Conservation (phyloP, 2,329 filamentous ascomycete species). For the Orbilia quercus region DNA sequence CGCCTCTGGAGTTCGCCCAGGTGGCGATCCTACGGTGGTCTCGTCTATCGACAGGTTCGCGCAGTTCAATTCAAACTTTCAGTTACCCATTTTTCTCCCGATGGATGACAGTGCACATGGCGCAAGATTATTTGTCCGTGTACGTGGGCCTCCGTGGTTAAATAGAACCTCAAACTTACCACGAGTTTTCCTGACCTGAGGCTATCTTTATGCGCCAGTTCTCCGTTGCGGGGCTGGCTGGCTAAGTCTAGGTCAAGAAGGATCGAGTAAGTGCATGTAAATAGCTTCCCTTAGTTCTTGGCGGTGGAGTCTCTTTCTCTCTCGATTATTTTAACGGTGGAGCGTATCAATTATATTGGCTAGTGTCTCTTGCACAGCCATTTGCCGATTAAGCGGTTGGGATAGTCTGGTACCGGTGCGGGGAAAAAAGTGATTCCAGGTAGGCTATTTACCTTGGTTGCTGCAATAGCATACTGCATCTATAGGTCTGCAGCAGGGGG, state of each 20-base stretch:
- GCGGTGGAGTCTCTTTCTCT: no score
- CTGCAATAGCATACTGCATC: background rate
- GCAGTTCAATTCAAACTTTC: no score
- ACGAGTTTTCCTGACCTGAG: no score
- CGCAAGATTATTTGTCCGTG: slow-evolving; percentile 53
- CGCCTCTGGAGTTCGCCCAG: background rate
- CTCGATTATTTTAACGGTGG: no score
- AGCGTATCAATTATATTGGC: slow-evolving; percentile 1
- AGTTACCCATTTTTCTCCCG: background rate
- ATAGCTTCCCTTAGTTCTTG: no score
- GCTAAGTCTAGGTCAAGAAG: background rate
- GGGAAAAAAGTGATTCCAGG: slow-evolving; percentile 16
- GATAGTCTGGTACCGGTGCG: slow-evolving; percentile 5
- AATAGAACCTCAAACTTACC: background rate
- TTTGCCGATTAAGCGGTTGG: slow-evolving; percentile 20
- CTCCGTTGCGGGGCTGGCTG: no score
- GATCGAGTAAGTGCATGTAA: no score
- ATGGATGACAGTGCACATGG: slow-evolving; percentile 21
- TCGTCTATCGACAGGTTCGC: slow-evolving; percentile 50
- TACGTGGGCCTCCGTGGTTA: slow-evolving; percentile 2
- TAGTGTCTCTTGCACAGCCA: background rate
- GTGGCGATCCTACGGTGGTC: slow-evolving; percentile 13
- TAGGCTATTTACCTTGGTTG: slow-evolving; percentile 12
- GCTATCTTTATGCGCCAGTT: no score
- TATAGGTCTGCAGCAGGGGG: slow-evolving; percentile 17